phyloP scores from a whole-genome alignment of 2,329 filamentous ascomycete genomes.

The Dothistroma pini region DNA sequence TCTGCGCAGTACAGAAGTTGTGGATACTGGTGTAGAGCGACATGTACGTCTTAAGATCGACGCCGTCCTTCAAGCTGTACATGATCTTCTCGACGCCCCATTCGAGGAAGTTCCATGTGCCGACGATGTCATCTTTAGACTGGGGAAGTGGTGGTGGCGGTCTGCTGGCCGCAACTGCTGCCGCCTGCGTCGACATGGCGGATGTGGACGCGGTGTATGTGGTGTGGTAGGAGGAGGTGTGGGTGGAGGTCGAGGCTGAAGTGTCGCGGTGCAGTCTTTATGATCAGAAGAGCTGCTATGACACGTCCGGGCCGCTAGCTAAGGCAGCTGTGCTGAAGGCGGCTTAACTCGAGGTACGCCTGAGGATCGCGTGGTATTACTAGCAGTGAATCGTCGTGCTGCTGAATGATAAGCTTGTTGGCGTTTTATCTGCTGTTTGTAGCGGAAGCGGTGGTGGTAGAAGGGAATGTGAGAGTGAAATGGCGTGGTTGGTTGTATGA shows the following conservation, averaged over 20 bases:
- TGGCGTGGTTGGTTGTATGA: background rate
- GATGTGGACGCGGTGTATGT: constrained; percentile 4
- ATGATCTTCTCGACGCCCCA: constrained; percentile 88
- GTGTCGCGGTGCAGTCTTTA: constrained; percentile 5
- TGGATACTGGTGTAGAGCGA: constrained; percentile 95
- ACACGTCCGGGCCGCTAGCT: constrained; percentile 7
- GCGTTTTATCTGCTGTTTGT: background rate
- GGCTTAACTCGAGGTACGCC: background rate
- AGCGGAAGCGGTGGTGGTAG: background rate
- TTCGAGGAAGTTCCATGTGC: constrained; percentile 78
- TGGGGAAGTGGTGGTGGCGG: constrained; percentile 33
- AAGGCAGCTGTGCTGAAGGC: constrained; percentile 1
- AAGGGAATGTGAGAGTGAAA: background rate
- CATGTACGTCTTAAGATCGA: constrained; percentile 98
- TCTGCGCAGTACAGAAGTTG: constrained; percentile 99
- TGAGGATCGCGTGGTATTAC: background rate
- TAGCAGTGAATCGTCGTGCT: background rate
- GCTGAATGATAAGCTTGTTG: background rate
- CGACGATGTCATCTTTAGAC: constrained; percentile 38
- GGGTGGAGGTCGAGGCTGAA: constrained; percentile 3
- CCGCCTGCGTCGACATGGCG: constrained; percentile 29
- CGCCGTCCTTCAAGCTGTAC: constrained; percentile 83
- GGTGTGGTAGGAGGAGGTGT: constrained; percentile 5
- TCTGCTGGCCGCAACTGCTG: constrained; percentile 13
- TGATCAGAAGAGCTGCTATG: constrained; percentile 4